These are phyloP conservation scores for Didymosphaeria variabile DNA, from an alignment of 2,329 filamentous ascomycete species.

Conservation along the genomic window DNA sequence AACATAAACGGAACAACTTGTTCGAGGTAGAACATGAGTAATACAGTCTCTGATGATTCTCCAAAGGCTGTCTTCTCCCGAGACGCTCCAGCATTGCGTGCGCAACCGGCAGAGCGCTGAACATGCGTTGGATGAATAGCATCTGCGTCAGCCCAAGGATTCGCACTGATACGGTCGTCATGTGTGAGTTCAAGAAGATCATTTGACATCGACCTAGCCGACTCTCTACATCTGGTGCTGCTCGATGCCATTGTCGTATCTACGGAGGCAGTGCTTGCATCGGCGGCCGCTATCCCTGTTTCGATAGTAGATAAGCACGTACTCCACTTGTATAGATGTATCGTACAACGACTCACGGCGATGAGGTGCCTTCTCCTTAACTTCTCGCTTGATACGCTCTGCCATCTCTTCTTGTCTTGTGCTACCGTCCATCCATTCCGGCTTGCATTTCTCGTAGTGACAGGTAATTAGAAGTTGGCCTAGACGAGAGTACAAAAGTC, in stretches of 20 bases:
- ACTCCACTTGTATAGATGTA: background rate
- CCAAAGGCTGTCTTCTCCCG: background rate
- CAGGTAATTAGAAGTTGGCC: conserved; percentile 65
- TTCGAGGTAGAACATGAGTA: conserved; percentile 67
- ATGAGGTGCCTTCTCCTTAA: conserved; percentile 63
- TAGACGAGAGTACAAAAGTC: background rate
- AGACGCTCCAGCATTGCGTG: background rate
- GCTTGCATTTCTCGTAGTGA: conserved; percentile 59
- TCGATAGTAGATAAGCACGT: too few relatives aligned
- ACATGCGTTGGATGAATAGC: background rate
- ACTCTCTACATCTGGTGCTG: too few relatives aligned
- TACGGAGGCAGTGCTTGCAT: too few relatives aligned
- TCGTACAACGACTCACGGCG: conserved; percentile 34
- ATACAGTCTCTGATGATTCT: conserved; percentile 14
- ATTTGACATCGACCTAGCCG: background rate
- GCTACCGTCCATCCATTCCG: conserved; percentile 42
- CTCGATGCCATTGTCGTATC: too few relatives aligned
- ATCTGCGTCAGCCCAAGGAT: background rate
- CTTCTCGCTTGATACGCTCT: conserved; percentile 64
- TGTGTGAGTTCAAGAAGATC: background rate
- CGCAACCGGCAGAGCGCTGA: background rate
- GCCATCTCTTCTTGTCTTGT: conserved; percentile 59
- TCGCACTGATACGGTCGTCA: background rate
- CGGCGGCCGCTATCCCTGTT: too few relatives aligned
- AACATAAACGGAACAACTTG: conserved; percentile 70